Base-by-base conservation (phyloP, 1,284 basidiomycete species). In the Ganoderma leucocontextum region DNA sequence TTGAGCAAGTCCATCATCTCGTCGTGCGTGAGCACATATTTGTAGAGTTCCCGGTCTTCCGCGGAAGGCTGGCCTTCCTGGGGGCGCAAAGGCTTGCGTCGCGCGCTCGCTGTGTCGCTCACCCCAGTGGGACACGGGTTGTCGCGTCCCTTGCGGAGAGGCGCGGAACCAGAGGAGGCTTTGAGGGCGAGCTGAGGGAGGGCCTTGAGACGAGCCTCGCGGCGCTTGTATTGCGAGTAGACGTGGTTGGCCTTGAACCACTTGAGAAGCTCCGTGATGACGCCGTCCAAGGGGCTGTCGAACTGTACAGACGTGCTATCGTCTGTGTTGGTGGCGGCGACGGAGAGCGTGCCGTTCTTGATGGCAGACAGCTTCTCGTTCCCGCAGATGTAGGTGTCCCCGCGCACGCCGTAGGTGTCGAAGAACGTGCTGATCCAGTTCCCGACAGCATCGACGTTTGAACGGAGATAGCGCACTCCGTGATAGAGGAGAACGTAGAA, bases 401-500 rank as follows among this genome's bases (percentile, higher is more conserved):
- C n/a, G n/a, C 36, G 49, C 17, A 63, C 17, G 13, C 22, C 22
- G 22, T 53, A 63, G 4, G 62, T 63, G 36, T 63, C 62, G 17
- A 63, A 63, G 15, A 63, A 63, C 8, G 29, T 25, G 49, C 49
- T 38, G 62, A 63, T 55, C 53, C 53, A 55, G 13, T 2, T 55
- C 17, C 29, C 53, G 6, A 55, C 47, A 22, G 22, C 44, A n/a
- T 49, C 35, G 35, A 58, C 0, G 55, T 58, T 58, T 1, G 55
- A 58, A 2, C 35, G 55, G 1, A 62, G 8, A 15, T 44, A 62
- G 25, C 42, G 41, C 8, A 42, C 33, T 4, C n/a, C 39, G 4
- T 62, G 29, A 33, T 62, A 62, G 4, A 67, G 35, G 15, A 67
- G 19, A 13, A 70, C 63, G 55, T 67, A 57, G 22, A 60, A 47